phyloP scores from a whole-genome alignment of 2,329 filamentous ascomycete species.

The Colletotrichum sidae region DNA sequence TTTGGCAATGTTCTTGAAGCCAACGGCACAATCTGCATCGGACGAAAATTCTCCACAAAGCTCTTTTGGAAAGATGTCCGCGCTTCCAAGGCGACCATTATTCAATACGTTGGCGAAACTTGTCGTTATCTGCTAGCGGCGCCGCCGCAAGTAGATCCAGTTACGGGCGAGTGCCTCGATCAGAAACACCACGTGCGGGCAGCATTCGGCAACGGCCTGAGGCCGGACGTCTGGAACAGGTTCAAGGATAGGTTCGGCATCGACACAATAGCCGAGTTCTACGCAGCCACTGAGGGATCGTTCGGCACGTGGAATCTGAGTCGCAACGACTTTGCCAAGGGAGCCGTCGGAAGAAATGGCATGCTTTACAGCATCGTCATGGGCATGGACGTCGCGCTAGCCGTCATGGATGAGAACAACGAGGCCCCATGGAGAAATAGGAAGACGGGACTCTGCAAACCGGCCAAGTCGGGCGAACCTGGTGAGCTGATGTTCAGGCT shows the following conservation, averaged over 20 bases:
- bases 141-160: slow-evolving; percentile 69
- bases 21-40: slow-evolving; percentile 77
- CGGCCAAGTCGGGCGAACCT: slow-evolving; percentile 68
- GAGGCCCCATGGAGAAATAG: slow-evolving; percentile 76
- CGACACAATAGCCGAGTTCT: slow-evolving; percentile 81
- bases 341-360: slow-evolving; percentile 82
- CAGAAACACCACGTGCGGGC: slow-evolving; percentile 77
- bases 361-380: slow-evolving; percentile 68
- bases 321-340: slow-evolving; percentile 78
- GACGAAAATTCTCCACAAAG: slow-evolving; percentile 81
- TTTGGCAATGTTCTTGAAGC: slow-evolving; percentile 69
- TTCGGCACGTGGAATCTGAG: slow-evolving; percentile 78
- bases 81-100: slow-evolving; percentile 76
- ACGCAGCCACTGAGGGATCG: slow-evolving; percentile 80
- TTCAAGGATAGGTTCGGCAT: slow-evolving; percentile 87
- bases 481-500: slow-evolving; percentile 83
- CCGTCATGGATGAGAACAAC: slow-evolving; percentile 77
- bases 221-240: slow-evolving; percentile 85
- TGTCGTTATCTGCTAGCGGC: slow-evolving; percentile 83
- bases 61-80: slow-evolving; percentile 83
- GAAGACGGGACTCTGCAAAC: slow-evolving; percentile 75
- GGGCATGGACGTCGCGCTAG: slow-evolving; percentile 64
- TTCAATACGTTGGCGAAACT: slow-evolving; percentile 92
- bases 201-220: slow-evolving; percentile 86
- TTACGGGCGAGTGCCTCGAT: slow-evolving; percentile 76